These are phyloP conservation scores for Leccinellum albellum DNA, from an alignment of 768 basidiomycete genomes.

Conservation along the genomic window DNA sequence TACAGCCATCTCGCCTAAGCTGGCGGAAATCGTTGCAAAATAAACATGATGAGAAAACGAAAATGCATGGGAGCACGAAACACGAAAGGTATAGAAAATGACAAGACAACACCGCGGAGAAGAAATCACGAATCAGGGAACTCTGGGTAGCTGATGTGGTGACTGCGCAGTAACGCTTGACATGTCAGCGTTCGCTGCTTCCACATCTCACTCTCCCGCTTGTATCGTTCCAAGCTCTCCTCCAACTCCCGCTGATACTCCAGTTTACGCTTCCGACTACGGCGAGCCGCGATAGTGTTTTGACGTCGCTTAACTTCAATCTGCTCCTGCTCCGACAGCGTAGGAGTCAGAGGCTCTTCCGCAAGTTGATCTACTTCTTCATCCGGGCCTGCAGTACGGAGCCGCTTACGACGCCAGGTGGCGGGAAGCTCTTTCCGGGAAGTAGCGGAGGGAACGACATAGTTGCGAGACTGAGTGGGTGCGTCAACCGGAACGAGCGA, in stretches of 20 bases:
- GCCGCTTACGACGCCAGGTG: constrained; percentile 64
- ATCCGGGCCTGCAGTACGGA: constrained; percentile 43
- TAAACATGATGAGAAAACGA: constrained; percentile 3
- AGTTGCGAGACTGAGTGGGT: constrained; percentile 77
- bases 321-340: constrained; percentile 57
- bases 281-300: constrained; percentile 84
- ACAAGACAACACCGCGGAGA: constrained; percentile 1
- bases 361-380: constrained; percentile 45
- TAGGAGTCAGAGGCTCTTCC: constrained; percentile 30
- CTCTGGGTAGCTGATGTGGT: constrained; percentile 55
- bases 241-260: constrained; percentile 67
- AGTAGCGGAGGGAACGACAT: constrained; percentile 66
- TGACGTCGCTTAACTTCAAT: constrained; percentile 76
- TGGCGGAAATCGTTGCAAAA: constrained; percentile 4
- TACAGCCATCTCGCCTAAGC: constrained; percentile 13
- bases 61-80: not conserved
- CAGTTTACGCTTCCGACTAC: constrained; percentile 71
- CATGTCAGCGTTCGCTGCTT: constrained; percentile 47
- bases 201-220: constrained; percentile 61
- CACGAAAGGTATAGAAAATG: constrained; percentile 6
- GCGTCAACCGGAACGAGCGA: constrained; percentile 68
- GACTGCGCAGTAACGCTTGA: constrained; percentile 51
- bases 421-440: constrained; percentile 78
- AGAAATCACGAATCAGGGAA: constrained; percentile 33
- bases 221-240: constrained; percentile 47